Base-by-base conservation (phyloP, 495 filamentous ascomycete species). In the Astrocystis sublimbata region DNA sequence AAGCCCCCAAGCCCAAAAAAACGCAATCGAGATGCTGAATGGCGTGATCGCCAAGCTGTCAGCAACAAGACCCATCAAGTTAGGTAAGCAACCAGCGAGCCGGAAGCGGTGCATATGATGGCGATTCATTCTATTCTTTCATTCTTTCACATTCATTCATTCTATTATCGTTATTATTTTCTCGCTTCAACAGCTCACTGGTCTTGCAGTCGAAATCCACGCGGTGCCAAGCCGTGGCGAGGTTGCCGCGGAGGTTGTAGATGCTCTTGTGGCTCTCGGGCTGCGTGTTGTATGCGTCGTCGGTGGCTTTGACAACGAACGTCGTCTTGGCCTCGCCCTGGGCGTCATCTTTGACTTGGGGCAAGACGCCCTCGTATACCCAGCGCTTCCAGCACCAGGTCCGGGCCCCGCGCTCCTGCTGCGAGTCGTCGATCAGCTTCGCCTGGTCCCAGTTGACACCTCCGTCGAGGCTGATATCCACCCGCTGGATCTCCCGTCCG, bases 201-300 rank as follows among this genome's bases (percentile, higher is more conserved):
- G 61, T 30, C 12, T 58, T 61, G 52, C 43, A 65, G 40, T 72
- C 61, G 6, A 72, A 64, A 36, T 70, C 70, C 9, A 81, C 73
- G 13, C 81, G 76, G 57, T 85, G 81, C 83, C 83, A 86, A 5
- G 81, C 83, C 15, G 75, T 79, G 2, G 82, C 81, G 33, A 85
- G 68, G 59, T 85, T 85, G 0, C 83, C 83, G 8, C 83, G 70
- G 21, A 81, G 73, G 51, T 86, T 86, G 61, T 79, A 86, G 26
- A 82, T 82, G 33, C 73, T 71, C 58, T 71, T 71, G 57, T 83
- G 78, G 42, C 63, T 75, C 64, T 83, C 79, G 41, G 83, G 82
- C 65, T 86, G 83, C 2, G 80, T 76, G 60, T 86, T 85, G 62
- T 85, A 84, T 36, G 79, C 76, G 56, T 84, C 81, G 66, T 86